Evolutionary conservation across 1,284 basidiomycete genomes (phyloP), one percentile per base, ranked within the genome.

Genomic region (Austroboletus niveus): DNA sequence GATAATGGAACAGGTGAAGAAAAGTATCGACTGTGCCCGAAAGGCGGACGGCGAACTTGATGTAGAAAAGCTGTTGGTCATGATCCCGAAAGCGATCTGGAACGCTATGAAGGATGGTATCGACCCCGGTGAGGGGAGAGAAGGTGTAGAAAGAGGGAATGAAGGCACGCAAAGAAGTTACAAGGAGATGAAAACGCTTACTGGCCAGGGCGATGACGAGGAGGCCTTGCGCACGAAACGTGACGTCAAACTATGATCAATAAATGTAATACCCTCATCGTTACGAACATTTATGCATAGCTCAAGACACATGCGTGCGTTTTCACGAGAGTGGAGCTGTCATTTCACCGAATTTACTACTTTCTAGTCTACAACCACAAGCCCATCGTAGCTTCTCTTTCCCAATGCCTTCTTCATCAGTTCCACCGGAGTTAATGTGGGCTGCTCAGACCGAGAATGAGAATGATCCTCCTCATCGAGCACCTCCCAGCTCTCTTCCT

Each of bases 381-480:
- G 64, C 12, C 73, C 75, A 41, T 74, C 72, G 52, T 76, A 86
- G 54, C 78, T 78, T 65, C 69, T 68, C 59, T 64, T 75, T 51
- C 67, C 62, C 52, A 86, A 60, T 12, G 77, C 77, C 70, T 78
- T 80, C 66, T 74, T 74, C 78, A 85, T 81, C 29, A 81, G 62
- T 53, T 72, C 75, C 20, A 76, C 52, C 8, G 82, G 82, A 30
- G 70, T 76, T 47, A 80, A 72, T 24, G 66, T 65, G 29, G 67
- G 65, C 56, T 72, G 66, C 53, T 59, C 63, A 38, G 54, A 48
- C 29, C 8, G 48, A 45, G 49, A 4, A n/a, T 57, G 52, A 22
- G 20, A 9, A 34, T 14, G 10, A 44, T 61, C 65, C 31, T 61
- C 64, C 41, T 67, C 59, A n/a, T 69, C 68, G 1, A 69, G 69